Conservation (phyloP, 1,284 basidiomycete genomes). For the Ustilago crameri region DNA sequence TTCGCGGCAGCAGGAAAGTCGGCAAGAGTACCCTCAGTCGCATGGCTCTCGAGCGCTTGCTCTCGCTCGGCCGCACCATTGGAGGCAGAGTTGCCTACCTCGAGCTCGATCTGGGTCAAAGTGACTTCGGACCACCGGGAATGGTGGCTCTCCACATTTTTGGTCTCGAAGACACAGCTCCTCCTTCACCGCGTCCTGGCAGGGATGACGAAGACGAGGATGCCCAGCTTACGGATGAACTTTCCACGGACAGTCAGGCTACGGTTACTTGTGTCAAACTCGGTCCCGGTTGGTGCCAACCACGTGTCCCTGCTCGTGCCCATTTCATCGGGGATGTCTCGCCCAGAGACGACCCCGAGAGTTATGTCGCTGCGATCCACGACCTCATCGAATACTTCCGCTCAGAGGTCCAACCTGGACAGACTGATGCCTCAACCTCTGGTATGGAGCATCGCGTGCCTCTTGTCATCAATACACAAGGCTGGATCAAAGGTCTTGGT, state of each 20-base stretch:
- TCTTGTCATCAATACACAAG: conserved; percentile 93
- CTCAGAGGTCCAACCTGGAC: conserved; percentile 21
- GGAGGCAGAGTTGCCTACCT: conserved; percentile 80
- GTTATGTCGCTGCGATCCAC: conserved; percentile 79
- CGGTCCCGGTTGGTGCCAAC: conserved; percentile 67
- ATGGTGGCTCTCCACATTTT: conserved; percentile 83
- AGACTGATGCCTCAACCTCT: not conserved
- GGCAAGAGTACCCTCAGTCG: conserved; percentile 90
- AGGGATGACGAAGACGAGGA: not conserved
- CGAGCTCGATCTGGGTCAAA: conserved; percentile 92
- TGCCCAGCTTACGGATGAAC: not conserved
- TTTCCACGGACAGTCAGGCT: not conserved
- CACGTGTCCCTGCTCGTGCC: conserved; percentile 76
- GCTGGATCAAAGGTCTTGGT: conserved; percentile 94
- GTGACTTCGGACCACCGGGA: conserved; percentile 89
- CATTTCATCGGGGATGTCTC: conserved; percentile 86
- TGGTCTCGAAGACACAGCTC: not conserved
- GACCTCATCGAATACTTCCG: conserved; percentile 76
- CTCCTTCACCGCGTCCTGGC: not conserved
- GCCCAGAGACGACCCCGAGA: conserved; percentile 81
- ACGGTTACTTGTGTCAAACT: conserved; percentile 14
- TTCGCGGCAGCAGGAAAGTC: conserved; percentile 85
- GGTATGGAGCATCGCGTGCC: conserved; percentile 70
- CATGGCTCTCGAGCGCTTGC: conserved; percentile 78
- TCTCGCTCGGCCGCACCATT: conserved; percentile 71